These are phyloP conservation scores for Fusarium newnesense DNA, from an alignment of 2,329 filamentous ascomycete species.

Conservation along the genomic window DNA sequence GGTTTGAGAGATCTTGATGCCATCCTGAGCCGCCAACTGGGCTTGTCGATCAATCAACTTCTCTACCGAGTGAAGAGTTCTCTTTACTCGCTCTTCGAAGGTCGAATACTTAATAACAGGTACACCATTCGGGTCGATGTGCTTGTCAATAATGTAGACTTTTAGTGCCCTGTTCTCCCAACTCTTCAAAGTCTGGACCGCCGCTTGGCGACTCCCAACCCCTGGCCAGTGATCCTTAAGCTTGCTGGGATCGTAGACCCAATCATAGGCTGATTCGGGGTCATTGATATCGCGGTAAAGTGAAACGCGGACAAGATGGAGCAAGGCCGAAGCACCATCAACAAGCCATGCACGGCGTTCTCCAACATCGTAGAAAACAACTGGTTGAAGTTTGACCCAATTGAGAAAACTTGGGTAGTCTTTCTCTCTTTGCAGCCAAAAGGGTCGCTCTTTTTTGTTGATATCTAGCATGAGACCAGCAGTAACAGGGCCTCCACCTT, in stretches of 20 bases:
- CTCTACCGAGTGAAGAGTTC: conserved; percentile 2
- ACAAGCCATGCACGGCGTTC: conserved; percentile 17
- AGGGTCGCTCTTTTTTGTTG: conserved; percentile 12
- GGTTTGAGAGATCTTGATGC: neutral
- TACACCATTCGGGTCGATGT: accelerated
- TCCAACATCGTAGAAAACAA: conserved; percentile 12
- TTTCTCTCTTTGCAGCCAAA: conserved; percentile 19
- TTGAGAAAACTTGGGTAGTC: conserved; percentile 24
- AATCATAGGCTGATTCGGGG: conserved; percentile 21
- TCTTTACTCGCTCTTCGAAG: neutral
- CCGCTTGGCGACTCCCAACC: neutral
- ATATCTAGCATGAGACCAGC: conserved; percentile 4
- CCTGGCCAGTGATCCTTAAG: conserved; percentile 7
- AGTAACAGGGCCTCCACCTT: neutral
- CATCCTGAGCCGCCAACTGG: neutral
- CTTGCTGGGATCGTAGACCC: conserved; percentile 6
- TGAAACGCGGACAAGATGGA: conserved; percentile 23
- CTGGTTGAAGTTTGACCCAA: conserved; percentile 7
- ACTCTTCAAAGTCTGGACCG: conserved; percentile 2
- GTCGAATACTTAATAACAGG: neutral
- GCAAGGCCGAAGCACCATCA: conserved; percentile 23
- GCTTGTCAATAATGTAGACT: neutral
- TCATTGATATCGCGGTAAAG: conserved; percentile 4
- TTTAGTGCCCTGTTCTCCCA: conserved; percentile 10
- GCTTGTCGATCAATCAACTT: conserved; percentile 3